Evolutionary conservation across 1,139 yeast species (phyloP).

Genomic region (Magnusiomyces paraingens): DNA sequence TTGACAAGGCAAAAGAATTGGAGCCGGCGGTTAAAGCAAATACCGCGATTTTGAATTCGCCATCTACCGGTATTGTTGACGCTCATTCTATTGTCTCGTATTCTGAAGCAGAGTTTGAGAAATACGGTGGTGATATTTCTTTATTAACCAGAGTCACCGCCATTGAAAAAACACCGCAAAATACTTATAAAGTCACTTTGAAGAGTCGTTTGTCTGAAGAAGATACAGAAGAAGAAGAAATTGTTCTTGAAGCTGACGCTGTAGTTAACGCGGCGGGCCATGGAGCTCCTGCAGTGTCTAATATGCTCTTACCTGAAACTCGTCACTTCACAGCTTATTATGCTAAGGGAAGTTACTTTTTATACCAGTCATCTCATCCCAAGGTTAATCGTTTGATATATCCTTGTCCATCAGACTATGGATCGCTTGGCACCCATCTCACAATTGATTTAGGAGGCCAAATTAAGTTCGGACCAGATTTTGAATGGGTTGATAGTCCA

Average conservation of each 20-base stretch:
- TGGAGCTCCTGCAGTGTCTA: conserved; percentile 61
- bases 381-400: conserved; percentile 46
- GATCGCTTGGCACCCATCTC: conserved; percentile 80
- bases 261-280: conserved; percentile 77
- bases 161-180: conserved; percentile 30
- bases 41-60: conserved; percentile 62
- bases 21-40: conserved; percentile 67
- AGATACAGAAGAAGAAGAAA: conserved; percentile 30
- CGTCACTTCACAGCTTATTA: conserved; percentile 54
- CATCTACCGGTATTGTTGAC: conserved; percentile 77
- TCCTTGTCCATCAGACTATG: conserved; percentile 73
- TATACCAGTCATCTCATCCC: conserved; percentile 44
- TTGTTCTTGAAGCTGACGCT: conserved; percentile 47
- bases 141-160: conserved; percentile 51
- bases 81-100: conserved; percentile 70
- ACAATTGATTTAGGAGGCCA: conserved; percentile 80
- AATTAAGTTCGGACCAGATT: conserved; percentile 79
- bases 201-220: conserved; percentile 20
- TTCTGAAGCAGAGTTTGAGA: conserved; percentile 47
- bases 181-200: conserved; percentile 12
- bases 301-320: conserved; percentile 58
- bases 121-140: conserved; percentile 59
- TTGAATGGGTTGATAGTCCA: conserved; percentile 65
- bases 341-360: conserved; percentile 81
- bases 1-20: conserved; percentile 37